These are phyloP conservation scores for Solanum neorickii DNA, from an alignment of 257 asterid species.

Conservation along the genomic window DNA sequence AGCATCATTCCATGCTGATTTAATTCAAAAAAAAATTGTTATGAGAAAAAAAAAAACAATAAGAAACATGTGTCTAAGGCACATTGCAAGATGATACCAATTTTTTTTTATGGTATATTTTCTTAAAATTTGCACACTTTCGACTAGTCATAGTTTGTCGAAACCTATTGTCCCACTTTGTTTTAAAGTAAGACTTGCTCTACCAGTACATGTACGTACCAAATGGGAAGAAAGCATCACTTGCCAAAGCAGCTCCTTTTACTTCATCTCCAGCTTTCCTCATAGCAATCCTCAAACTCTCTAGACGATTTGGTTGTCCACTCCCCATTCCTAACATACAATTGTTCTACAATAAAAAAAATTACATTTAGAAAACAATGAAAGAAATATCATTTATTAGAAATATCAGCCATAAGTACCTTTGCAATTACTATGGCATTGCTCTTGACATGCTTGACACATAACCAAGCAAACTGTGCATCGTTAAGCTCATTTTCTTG, in stretches of 20 bases:
- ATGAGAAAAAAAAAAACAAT: background rate
- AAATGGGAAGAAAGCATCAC: slow-evolving; percentile 96
- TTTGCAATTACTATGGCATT: slow-evolving; percentile 88
- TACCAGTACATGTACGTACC: slow-evolving; percentile 26
- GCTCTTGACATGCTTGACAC: slow-evolving; percentile 97
- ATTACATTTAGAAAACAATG: background rate
- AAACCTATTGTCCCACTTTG: background rate
- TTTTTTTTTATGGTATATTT: background rate
- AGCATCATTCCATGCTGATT: slow-evolving; percentile 89
- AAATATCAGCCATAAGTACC: slow-evolving; percentile 18
- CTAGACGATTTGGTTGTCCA: slow-evolving; percentile 93
- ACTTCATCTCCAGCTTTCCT: slow-evolving; percentile 85
- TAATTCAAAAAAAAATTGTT: background rate
- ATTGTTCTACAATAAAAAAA: slow-evolving; percentile 33
- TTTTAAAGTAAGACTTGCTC: background rate
- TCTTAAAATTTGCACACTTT: background rate
- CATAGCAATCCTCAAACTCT: slow-evolving; percentile 85
- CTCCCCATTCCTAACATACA: slow-evolving; percentile 98
- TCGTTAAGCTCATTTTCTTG: slow-evolving; percentile 62
- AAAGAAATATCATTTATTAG: background rate
- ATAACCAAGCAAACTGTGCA: slow-evolving; percentile 85
- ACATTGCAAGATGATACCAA: background rate
- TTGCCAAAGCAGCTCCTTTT: slow-evolving; percentile 94
- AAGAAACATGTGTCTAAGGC: background rate
- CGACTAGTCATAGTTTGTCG: background rate